phyloP scores from a whole-genome alignment of 805 yeast species.

The Pichia deserticola region DNA sequence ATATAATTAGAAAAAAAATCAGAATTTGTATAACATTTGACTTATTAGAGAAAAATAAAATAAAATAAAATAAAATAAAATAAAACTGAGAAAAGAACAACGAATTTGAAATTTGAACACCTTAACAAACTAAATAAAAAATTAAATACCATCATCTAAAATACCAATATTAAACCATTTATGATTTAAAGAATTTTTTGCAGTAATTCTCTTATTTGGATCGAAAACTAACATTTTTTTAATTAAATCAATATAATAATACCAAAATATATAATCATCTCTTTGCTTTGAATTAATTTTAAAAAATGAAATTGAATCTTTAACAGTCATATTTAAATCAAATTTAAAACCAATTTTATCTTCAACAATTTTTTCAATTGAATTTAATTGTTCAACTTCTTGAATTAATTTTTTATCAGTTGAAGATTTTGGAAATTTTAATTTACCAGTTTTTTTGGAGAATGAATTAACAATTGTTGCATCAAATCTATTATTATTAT shows the following conservation, averaged over 20 bases:
- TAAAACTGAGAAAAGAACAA: not conserved
- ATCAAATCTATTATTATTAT: slow-evolving; percentile 14
- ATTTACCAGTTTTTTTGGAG: slow-evolving; percentile 23
- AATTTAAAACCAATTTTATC: slow-evolving; percentile 24
- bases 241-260: slow-evolving; percentile 52
- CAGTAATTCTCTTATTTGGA: slow-evolving; percentile 44
- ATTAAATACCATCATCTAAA: slow-evolving; percentile 43
- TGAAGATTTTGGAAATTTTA: slow-evolving; percentile 30
- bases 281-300: slow-evolving; percentile 35
- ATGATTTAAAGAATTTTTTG: slow-evolving; percentile 48
- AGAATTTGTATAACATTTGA: no score
- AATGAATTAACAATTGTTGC: slow-evolving; percentile 25
- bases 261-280: slow-evolving; percentile 77
- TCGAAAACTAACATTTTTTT: slow-evolving; percentile 42
- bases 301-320: slow-evolving; percentile 20
- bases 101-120: slow-evolving; percentile 15
- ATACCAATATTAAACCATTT: slow-evolving; percentile 72
- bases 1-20: no score
- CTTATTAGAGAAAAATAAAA: no score
- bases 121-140: slow-evolving; percentile 29
- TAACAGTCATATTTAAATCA: slow-evolving; percentile 16
- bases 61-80: no score
- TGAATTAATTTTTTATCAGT: slow-evolving; percentile 31
- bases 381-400: slow-evolving; percentile 28
- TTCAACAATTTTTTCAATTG: slow-evolving; percentile 24